These are phyloP conservation scores for Tuber indicum DNA, from an alignment of 495 filamentous ascomycete species.

Conservation along the genomic window DNA sequence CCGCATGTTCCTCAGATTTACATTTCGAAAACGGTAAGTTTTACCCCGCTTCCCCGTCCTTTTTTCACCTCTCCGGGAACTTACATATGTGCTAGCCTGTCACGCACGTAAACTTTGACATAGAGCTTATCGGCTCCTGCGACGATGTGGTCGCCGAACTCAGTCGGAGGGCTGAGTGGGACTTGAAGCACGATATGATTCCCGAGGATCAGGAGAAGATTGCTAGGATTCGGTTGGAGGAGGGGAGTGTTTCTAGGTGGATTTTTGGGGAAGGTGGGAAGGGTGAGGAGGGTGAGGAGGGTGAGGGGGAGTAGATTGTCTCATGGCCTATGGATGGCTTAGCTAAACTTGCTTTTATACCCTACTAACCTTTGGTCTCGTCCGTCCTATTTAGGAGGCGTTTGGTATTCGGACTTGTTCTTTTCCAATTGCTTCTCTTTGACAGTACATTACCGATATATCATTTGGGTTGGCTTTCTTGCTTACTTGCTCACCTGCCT, in stretches of 20 bases:
- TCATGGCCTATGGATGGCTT: conserved; percentile 3
- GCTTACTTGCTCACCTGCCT: background rate
- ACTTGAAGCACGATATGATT: conserved; percentile 82
- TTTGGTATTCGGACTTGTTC: background rate
- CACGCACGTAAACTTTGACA: conserved; percentile 84
- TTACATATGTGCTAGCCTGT: conserved; percentile 53
- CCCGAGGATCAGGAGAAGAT: conserved; percentile 52
- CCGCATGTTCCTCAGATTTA: conserved; percentile 83
- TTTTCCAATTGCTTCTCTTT: background rate
- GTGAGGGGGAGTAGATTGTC: conserved; percentile 19
- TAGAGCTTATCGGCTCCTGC: conserved; percentile 89
- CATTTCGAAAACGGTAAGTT: conserved; percentile 70
- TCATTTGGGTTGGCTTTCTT: conserved; percentile 1
- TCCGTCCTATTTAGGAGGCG: background rate
- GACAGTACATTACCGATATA: background rate
- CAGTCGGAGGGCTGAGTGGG: conserved; percentile 77
- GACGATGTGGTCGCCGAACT: conserved; percentile 87
- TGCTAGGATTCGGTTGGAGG: conserved; percentile 52
- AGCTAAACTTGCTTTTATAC: conserved; percentile 13
- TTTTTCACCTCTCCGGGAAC: background rate
- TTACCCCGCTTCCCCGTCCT: background rate
- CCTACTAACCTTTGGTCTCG: background rate
- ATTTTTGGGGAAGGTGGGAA: conserved; percentile 44
- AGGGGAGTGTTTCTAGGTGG: conserved; percentile 62
- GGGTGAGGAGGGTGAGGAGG: conserved; percentile 4